These are phyloP conservation scores for Salpingoeca rosetta DNA, from an alignment of 78 protist species.

Conservation along the genomic window DNA sequence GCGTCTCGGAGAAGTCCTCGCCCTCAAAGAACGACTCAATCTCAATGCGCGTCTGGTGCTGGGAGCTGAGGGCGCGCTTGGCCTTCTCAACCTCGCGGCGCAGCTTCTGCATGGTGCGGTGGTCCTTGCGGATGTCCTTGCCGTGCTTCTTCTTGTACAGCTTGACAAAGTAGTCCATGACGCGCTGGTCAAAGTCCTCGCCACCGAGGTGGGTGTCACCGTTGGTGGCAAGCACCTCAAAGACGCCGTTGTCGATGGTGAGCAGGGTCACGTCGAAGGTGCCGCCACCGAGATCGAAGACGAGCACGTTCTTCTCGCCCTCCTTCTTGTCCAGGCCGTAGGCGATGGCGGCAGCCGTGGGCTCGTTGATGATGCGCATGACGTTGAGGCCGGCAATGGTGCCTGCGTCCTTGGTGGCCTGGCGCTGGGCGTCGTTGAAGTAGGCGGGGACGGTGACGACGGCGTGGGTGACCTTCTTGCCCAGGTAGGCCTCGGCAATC, in stretches of 20 bases:
- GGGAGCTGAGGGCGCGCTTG: constrained; percentile 83
- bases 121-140: constrained; percentile 51
- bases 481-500: constrained; percentile 90
- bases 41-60: constrained; percentile 74
- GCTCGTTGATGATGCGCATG: constrained; percentile 96
- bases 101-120: constrained; percentile 76
- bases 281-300: constrained; percentile 99
- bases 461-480: constrained; percentile 72
- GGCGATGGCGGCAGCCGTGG: constrained; percentile 96
- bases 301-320: constrained; percentile 83
- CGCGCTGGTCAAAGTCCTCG: constrained; percentile 96
- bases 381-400: constrained; percentile 64
- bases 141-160: constrained; percentile 75
- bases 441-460: constrained; percentile 97
- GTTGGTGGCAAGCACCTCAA: constrained; percentile 96
- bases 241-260: constrained; percentile 90
- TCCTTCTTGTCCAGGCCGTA: constrained; percentile 77
- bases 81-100: constrained; percentile 91
- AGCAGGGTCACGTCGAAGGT: constrained; percentile 98
- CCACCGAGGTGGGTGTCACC: constrained; percentile 99
- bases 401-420: constrained; percentile 49
- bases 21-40: constrained; percentile 93
- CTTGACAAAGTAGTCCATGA: constrained; percentile 77
- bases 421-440: constrained; percentile 82
- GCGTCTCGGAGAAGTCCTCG: constrained; percentile 79